Percentiles rank a stretch among this genome's conserved stretches.
Evolutionary conservation across 148 eudicot species (phyloP).

Genomic region (Vaccinium corymbosum): DNA sequence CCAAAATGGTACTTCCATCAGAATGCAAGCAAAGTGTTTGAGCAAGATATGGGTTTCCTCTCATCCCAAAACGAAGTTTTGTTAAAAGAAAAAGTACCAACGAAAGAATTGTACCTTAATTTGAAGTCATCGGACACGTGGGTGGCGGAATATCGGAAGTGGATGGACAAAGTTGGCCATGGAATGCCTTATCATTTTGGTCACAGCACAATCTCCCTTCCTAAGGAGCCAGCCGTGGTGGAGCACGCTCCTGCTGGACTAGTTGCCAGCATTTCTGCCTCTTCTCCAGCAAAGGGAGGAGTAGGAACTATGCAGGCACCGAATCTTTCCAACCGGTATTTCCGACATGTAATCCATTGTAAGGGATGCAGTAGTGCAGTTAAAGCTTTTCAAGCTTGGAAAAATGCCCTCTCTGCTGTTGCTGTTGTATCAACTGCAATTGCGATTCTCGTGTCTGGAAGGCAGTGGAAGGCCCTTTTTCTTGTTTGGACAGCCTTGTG

Average conservation of each 20-base stretch:
- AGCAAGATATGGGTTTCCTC: constrained; percentile 97
- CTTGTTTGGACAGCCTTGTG: constrained; percentile 51
- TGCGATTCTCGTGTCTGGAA: constrained; percentile 61
- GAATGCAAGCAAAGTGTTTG: constrained; percentile 88
- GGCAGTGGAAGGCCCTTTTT: constrained; percentile 80
- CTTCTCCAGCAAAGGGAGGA: constrained; percentile 90
- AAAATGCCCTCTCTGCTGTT: constrained; percentile 45
- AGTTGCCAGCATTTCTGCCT: constrained; percentile 71
- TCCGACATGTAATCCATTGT: constrained; percentile 85
- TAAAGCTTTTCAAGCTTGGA: constrained; percentile 65
- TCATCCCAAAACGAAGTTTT: constrained; percentile 88
- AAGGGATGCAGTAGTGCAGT: constrained; percentile 63
- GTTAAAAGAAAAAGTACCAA: constrained; percentile 74
- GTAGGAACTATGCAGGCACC: constrained; percentile 69
- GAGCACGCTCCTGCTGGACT: constrained; percentile 98
- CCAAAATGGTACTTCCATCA: constrained; percentile 93
- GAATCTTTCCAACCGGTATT: constrained; percentile 71
- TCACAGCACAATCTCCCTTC: constrained; percentile 64
- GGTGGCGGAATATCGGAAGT: constrained; percentile 93
- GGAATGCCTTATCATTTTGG: constrained; percentile 99
- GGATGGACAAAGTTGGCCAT: constrained; percentile 99
- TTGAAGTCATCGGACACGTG: constrained; percentile 85
- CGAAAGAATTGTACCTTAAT: constrained; percentile 67
- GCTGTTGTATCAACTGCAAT: constrained; percentile 59
- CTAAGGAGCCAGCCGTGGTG: constrained; percentile 69